Evolutionary conservation across 305 asterid genomes (phyloP).

Genomic region (Plantago coronopus): DNA sequence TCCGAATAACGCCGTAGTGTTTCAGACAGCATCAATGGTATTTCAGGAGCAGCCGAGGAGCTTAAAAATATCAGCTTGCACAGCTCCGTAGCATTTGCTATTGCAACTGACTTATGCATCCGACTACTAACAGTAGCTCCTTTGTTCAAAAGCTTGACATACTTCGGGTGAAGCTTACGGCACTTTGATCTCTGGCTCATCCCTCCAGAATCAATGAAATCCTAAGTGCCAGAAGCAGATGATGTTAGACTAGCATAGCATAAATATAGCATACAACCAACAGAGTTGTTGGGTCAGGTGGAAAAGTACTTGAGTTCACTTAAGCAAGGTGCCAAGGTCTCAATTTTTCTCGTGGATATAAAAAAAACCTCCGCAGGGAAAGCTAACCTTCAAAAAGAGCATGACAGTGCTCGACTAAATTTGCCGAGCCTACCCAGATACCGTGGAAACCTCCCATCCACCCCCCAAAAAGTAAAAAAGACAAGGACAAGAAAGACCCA

Average conservation of each 20-base stretch:
- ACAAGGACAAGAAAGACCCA: background rate
- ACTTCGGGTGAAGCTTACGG: conserved; percentile 44
- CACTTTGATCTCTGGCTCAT: conserved; percentile 50
- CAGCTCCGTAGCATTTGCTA: conserved; percentile 92
- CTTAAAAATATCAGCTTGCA: conserved; percentile 84
- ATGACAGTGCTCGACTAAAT: too few relatives aligned
- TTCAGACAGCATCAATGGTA: conserved; percentile 70
- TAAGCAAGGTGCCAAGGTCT: too few relatives aligned
- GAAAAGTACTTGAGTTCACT: too few relatives aligned
- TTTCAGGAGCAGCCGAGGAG: conserved; percentile 73
- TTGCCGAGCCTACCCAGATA: too few relatives aligned
- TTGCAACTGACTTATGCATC: conserved; percentile 77
- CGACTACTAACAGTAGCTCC: conserved; percentile 39
- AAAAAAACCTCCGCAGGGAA: too few relatives aligned
- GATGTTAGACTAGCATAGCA: conserved; percentile 22
- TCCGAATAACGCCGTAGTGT: conserved; percentile 91
- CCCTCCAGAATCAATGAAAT: conserved; percentile 37
- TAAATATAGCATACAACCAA: conserved; percentile 28
- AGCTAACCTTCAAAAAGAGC: too few relatives aligned
- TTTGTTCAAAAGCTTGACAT: conserved; percentile 47
- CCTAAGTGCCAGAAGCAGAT: conserved; percentile 35
- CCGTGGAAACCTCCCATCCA: too few relatives aligned
- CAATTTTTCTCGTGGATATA: too few relatives aligned
- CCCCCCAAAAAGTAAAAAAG: too few relatives aligned
- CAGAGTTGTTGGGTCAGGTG: too few relatives aligned